Percentiles rank a stretch among this genome's conserved stretches.
These are phyloP conservation scores for Phaeomoniella chlamydospora DNA, from an alignment of 2,329 filamentous ascomycete species.

Conservation along the genomic window DNA sequence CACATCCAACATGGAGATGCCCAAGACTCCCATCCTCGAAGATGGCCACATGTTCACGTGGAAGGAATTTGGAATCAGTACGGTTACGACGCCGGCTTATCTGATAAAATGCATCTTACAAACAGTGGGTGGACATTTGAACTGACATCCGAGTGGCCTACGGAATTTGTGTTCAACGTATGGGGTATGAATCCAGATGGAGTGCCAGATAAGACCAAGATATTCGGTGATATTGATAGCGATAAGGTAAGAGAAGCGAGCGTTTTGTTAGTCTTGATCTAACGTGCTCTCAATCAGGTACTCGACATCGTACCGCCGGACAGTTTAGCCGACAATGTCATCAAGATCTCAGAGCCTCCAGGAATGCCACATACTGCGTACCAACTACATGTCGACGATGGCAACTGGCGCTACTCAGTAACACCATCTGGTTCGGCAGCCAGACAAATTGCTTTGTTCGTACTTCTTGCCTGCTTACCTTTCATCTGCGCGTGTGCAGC, in stretches of 20 bases:
- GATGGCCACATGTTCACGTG: conserved; percentile 39
- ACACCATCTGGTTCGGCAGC: conserved; percentile 3
- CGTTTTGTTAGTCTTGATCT: neutral
- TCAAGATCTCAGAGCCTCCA: conserved; percentile 5
- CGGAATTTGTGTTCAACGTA: conserved; percentile 4
- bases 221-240: conserved; percentile 5
- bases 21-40: conserved; percentile 19
- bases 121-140: conserved; percentile 4
- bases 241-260: conserved; percentile 2
- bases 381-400: conserved; percentile 5
- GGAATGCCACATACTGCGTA: conserved; percentile 2
- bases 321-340: conserved; percentile 4
- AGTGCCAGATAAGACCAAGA: conserved; percentile 3
- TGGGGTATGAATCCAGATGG: conserved; percentile 9
- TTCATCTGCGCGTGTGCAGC: conserved; percentile 3
- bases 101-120: conserved; percentile 24
- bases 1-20: conserved; percentile 38
- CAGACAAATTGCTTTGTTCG: conserved; percentile 2
- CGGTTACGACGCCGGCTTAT: conserved; percentile 38
- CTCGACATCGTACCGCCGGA: conserved; percentile 1
- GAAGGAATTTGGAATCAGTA: conserved; percentile 40
- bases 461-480: conserved; percentile 4
- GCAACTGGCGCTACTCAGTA: conserved; percentile 3
- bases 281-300: too few species aligned
- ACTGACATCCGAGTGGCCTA: conserved; percentile 4